A percentile compares a stretch with the other conserved stretches of the same genome.
Conservation (phyloP, 2,329 filamentous ascomycete genomes). For the Colletotrichum sp. region DNA sequence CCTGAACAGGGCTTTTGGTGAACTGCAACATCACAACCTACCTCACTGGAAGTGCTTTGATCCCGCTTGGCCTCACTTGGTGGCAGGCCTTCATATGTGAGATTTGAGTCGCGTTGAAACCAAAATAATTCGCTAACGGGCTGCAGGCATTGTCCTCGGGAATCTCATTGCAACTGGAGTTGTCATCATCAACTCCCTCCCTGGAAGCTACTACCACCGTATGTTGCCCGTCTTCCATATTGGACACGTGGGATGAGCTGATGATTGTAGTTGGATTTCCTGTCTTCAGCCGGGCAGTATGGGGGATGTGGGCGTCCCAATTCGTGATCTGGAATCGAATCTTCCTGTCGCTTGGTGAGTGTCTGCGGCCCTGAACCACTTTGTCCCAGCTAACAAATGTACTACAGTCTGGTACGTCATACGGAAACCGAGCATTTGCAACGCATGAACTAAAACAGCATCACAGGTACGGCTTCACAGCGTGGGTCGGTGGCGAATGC, state of each 20-base stretch:
- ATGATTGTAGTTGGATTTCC: constrained; percentile 31
- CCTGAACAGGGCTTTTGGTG: constrained; percentile 45
- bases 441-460: background rate
- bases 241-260: background rate
- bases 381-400: background rate
- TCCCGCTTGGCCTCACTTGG: constrained; percentile 43
- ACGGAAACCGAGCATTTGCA: background rate
- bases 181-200: constrained; percentile 46
- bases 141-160: constrained; percentile 36
- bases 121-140: background rate
- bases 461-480: constrained; percentile 46
- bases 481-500: constrained; percentile 52
- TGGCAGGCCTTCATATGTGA: constrained; percentile 47
- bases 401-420: constrained; percentile 26
- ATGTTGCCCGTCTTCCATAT: constrained; percentile 3
- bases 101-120: background rate
- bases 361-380: background rate
- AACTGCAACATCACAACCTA: constrained; percentile 49
- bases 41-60: constrained; percentile 44
- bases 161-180: constrained; percentile 42
- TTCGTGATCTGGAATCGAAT: constrained; percentile 41
- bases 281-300: constrained; percentile 34
- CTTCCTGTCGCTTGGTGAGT: constrained; percentile 43
- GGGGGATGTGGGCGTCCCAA: constrained; percentile 30
- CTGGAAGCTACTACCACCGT: constrained; percentile 47